These are phyloP conservation scores for Leucoagaricus sp. DNA, from an alignment of 1,284 basidiomycete species.

Conservation along the genomic window DNA sequence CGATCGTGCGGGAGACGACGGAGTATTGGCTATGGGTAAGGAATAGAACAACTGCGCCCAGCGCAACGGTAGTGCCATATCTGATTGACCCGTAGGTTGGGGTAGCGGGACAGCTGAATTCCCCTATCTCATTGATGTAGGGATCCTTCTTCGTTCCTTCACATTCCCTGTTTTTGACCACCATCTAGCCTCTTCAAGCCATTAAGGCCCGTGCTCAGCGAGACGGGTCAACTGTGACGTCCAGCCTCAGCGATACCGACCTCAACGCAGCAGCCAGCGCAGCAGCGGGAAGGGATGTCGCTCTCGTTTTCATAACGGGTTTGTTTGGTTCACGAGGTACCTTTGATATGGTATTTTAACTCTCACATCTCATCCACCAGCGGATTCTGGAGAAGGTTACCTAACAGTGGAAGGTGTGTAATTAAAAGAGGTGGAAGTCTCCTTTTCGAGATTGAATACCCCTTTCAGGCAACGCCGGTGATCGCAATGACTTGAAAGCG, in stretches of 20 bases:
- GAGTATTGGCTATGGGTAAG: constrained; percentile 66
- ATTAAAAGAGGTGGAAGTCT: neutral
- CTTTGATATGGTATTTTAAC: neutral
- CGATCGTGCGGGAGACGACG: constrained; percentile 49
- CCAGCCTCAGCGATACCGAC: constrained; percentile 57
- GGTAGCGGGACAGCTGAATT: constrained; percentile 50
- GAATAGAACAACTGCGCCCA: no score
- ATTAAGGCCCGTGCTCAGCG: constrained; percentile 41
- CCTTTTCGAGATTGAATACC: neutral
- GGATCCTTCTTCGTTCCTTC: constrained; percentile 18
- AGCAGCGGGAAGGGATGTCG: constrained; percentile 49
- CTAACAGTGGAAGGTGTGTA: constrained; percentile 55
- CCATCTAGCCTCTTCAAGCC: constrained; percentile 48
- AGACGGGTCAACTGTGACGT: constrained; percentile 42
- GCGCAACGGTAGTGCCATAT: constrained; percentile 21
- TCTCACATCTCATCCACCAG: constrained; percentile 18
- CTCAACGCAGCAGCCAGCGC: constrained; percentile 40
- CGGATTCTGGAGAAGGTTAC: constrained; percentile 53
- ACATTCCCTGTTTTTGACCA: constrained; percentile 13
- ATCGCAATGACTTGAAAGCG: constrained; percentile 68
- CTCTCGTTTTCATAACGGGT: constrained; percentile 62
- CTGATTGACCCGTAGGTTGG: constrained; percentile 33
- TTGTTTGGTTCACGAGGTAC: constrained; percentile 1
- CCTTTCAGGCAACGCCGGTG: constrained; percentile 51
- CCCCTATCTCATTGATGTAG: constrained; percentile 50